Evolutionary conservation across 1,284 basidiomycete genomes (phyloP).

Genomic region (Pseudozyma sp.): DNA sequence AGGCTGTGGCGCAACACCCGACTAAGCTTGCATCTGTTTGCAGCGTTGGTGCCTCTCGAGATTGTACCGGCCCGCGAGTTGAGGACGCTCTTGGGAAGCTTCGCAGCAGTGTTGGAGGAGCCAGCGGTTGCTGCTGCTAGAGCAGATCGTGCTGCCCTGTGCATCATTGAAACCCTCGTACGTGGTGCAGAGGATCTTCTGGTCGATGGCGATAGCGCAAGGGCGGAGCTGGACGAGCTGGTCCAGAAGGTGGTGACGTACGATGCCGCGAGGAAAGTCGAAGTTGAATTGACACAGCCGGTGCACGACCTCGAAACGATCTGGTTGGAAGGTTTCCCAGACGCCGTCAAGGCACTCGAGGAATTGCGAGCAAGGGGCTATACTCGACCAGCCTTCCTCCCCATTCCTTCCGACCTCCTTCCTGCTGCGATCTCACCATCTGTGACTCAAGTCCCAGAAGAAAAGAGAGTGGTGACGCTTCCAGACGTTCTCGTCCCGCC

Average conservation of each 20-base stretch:
- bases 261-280: slow-evolving; percentile 49
- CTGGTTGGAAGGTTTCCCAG: slow-evolving; percentile 61
- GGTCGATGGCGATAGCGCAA: slow-evolving; percentile 15
- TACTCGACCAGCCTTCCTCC: slow-evolving; percentile 52
- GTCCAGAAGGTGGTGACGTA: slow-evolving; percentile 58
- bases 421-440: slow-evolving; percentile 57
- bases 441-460: slow-evolving; percentile 28
- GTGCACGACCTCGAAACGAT: slow-evolving; percentile 45
- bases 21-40: slow-evolving; percentile 61
- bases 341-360: slow-evolving; percentile 57
- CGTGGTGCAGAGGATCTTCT: slow-evolving; percentile 61
- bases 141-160: slow-evolving; percentile 84
- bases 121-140: slow-evolving; percentile 88
- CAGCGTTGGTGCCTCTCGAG: slow-evolving; percentile 72
- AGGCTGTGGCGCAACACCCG: slow-evolving; percentile 66
- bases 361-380: slow-evolving; percentile 44
- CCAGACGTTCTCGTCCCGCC: slow-evolving; percentile 63
- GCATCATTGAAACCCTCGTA: slow-evolving; percentile 83
- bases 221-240: slow-evolving; percentile 57
- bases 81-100: slow-evolving; percentile 80
- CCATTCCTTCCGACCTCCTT: slow-evolving; percentile 59
- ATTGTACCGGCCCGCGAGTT: slow-evolving; percentile 82
- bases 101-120: slow-evolving; percentile 86
- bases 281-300: slow-evolving; percentile 51
- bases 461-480: slow-evolving; percentile 36